Evolutionary conservation across 1,284 basidiomycete genomes (phyloP), one percentile per base, ranked within the genome.

Genomic region (Leucoagaricus sp.): DNA sequence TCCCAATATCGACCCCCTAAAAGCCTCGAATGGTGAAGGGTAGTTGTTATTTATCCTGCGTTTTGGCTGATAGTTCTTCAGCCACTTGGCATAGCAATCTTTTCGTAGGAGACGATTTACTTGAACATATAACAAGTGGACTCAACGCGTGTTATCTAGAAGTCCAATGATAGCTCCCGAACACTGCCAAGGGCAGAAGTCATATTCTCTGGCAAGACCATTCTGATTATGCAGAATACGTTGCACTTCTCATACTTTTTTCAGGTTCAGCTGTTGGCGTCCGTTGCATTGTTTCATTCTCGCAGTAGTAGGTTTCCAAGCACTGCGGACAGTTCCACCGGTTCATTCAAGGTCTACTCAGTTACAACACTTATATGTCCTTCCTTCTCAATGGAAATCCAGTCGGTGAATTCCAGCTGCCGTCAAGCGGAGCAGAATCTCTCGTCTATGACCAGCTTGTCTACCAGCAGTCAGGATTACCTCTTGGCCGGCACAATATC

Each of bases 401-500:
- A 8, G 46, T 31, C 26, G 17, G 29, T 5, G n/a, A 31, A 5
- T 48, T 8, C n/a, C 5, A 31, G 4, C 25, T 31, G 9, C n/a
- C 13, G 17, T 4, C 28, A 31, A 34, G 10, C n/a, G 29, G 29
- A 4, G 29, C 1, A 25, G 4, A 53, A 38, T 12, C 62, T 58
- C 49, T 28, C 60, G 29, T 62, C 64, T 53, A 62, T n/a, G 23
- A 66, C n/a, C 51, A 50, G 34, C 66, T 64, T 15, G 65, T 70
- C 49, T 70, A 63, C 52, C 26, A 53, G n/a, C 59, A 59, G 28
- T 36, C n/a, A 21, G 57, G 60, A 1, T 52, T 70, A n/a, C 31
- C 63, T 17, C 55, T 59, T 45, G 60, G 48, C 10, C 48, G 57
- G 13, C 74, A 75, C 60, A 68, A 61, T n/a, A 64, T 75, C 25